Base-by-base conservation (phyloP, 352 stramenopile genomes). In the Pythium guiyangense region DNA sequence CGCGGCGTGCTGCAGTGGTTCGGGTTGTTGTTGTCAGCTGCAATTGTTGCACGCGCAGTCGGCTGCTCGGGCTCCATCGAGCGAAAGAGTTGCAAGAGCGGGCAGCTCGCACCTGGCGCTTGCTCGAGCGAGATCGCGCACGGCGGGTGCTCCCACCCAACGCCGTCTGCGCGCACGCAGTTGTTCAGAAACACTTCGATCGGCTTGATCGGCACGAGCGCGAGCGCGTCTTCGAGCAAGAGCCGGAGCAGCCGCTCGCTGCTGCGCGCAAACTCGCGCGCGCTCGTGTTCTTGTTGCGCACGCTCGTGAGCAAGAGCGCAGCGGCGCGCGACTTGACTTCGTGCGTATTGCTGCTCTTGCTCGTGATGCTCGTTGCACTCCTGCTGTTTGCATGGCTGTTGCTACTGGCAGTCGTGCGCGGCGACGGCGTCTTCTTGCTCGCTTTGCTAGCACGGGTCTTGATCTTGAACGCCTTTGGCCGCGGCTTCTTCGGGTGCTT, bases 401-500 rank as follows among this genome's bases (percentile, higher is more conserved):
- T 25, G 6, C 22, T 48, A 47, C 14, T 43, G 29, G 25, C 37
- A 63, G 6, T 47, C 22, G 18, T 25, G 27, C 26, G 27, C 2
- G 22, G 31, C 4, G 49, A 45, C 25, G 43, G 35, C 18, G 40
- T 17, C n/a, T 34, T 34, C 31, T 52, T 52, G 35, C 27, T 39
- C 15, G 49, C 42, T 25, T 59, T 52, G 25, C 29, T 20, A 39
- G 39, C 35, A 22, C 49, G 48, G 31, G 45, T 20, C 43, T 64
- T 69, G 27, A 56, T 45, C 39, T 45, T 53, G 29, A 39, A 35
- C 15, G 17, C 20, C 54, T 69, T 69, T 10, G 57, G 62, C 0
- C 63, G 66, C 35, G 67, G 60, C 46, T 79, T 80, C 59, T 84
- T 85, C 0, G 77, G 73, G 53, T 84, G 71, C 57, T 84, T 86